Conservation (phyloP, 371 early-diverging fungal species). For the Mortierella sp. region DNA sequence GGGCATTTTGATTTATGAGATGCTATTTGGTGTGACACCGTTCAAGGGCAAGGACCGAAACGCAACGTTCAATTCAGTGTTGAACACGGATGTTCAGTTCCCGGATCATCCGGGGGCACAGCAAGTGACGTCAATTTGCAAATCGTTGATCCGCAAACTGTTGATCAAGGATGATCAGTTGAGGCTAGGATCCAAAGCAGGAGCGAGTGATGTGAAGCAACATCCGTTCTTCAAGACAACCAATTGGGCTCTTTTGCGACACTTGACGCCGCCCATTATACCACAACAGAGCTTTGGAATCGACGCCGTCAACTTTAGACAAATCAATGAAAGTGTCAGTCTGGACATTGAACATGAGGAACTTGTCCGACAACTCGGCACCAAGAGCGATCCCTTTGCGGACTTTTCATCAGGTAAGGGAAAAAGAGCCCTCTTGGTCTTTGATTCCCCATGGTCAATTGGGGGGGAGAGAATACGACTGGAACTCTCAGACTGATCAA, state of each 20-base stretch:
- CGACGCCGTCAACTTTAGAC: slow-evolving; percentile 78
- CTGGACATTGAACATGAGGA: slow-evolving; percentile 69
- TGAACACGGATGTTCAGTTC: slow-evolving; percentile 81
- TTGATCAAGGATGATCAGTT: slow-evolving; percentile 88
- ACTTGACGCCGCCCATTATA: slow-evolving; percentile 89
- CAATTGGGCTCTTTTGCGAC: slow-evolving; percentile 93
- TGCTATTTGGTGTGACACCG: slow-evolving; percentile 95
- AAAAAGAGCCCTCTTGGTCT: too few relatives aligned
- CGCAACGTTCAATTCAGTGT: slow-evolving; percentile 85
- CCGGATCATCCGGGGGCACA: slow-evolving; percentile 68
- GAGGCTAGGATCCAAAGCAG: slow-evolving; percentile 88
- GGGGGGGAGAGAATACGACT: too few relatives aligned
- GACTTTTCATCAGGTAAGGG: slow-evolving; percentile 75
- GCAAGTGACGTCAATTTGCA: slow-evolving; percentile 63
- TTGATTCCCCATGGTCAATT: too few relatives aligned
- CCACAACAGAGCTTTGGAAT: slow-evolving; percentile 75
- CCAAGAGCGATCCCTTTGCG: slow-evolving; percentile 72
- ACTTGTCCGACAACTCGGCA: slow-evolving; percentile 42
- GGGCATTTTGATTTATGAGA: slow-evolving; percentile 96
- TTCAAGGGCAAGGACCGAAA: slow-evolving; percentile 92
- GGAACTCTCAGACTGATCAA: too few relatives aligned
- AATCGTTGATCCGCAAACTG: slow-evolving; percentile 82
- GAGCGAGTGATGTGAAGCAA: slow-evolving; percentile 94
- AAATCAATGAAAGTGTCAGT: slow-evolving; percentile 70
- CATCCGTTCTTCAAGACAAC: slow-evolving; percentile 94